A percentile compares a stretch with the other conserved stretches of the same genome.
These are phyloP conservation scores for Suhomyces emberorum DNA, from an alignment of 805 yeast genomes.

Conservation along the genomic window DNA sequence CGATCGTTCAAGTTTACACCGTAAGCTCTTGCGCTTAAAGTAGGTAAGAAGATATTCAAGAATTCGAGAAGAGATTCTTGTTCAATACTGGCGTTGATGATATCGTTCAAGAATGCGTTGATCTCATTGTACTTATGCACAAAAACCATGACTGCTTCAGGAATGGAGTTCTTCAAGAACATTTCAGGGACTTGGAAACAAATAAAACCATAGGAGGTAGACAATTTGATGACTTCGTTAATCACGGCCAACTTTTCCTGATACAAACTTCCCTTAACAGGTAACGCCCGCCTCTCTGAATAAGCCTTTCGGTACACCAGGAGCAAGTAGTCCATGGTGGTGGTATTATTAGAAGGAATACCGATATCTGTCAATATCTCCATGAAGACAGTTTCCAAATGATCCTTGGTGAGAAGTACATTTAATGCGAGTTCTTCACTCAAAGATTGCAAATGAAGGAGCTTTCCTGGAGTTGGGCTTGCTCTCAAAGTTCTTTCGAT, in stretches of 20 bases:
- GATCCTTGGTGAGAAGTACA: conserved; percentile 23
- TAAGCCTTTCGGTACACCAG: conserved; percentile 42
- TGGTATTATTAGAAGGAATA: conserved; percentile 24
- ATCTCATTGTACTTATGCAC: conserved; percentile 17
- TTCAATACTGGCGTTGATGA: conserved; percentile 56
- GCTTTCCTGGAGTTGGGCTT: conserved; percentile 19
- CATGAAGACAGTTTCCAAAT: conserved; percentile 51
- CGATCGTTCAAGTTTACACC: conserved; percentile 47
- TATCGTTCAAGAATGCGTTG: conserved; percentile 48
- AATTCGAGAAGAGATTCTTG: conserved; percentile 66
- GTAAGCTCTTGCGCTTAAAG: conserved; percentile 35
- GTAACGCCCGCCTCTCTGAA: conserved; percentile 40
- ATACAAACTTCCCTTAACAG: conserved; percentile 37
- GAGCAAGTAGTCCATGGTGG: conserved; percentile 48
- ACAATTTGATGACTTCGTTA: conserved; percentile 46
- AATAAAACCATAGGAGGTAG: conserved; percentile 63
- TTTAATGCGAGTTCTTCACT: conserved; percentile 18
- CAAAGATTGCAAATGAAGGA: conserved; percentile 22
- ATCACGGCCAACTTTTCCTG: conserved; percentile 38
- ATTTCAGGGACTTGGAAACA: conserved; percentile 68
- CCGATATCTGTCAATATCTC: conserved; percentile 58
- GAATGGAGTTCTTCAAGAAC: conserved; percentile 42
- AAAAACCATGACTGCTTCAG: conserved; percentile 23
- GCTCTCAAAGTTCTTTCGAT: conserved; percentile 37
- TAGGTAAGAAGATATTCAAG: conserved; percentile 50